Conservation (phyloP, 192 early-diverging fungal genomes). For the Coemansia sp. region DNA sequence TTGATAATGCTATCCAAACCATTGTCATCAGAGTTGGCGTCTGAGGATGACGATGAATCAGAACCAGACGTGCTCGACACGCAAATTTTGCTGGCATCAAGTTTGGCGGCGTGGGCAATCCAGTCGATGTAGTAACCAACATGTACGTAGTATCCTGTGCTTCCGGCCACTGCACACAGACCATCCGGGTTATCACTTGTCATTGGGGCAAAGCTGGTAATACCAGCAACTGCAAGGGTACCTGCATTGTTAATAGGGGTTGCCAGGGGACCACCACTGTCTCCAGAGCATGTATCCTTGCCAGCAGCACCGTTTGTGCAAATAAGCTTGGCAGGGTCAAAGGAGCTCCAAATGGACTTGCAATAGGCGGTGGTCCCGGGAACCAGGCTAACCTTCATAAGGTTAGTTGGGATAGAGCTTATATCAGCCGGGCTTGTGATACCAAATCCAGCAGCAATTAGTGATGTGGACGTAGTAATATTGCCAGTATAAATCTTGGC, state of each 20-base stretch:
- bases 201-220: slow-evolving; percentile 37
- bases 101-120: slow-evolving; percentile 20
- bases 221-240: slow-evolving; percentile 17
- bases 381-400: slow-evolving; percentile 29
- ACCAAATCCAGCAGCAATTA: slow-evolving; percentile 42
- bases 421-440: slow-evolving; percentile 11
- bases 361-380: slow-evolving; percentile 23
- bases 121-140: slow-evolving; percentile 31
- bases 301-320: slow-evolving; percentile 47
- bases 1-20: neutral
- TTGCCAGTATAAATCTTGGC: slow-evolving; percentile 23
- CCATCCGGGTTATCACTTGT: slow-evolving; percentile 27
- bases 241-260: slow-evolving; percentile 5
- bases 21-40: neutral
- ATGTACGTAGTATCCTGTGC: slow-evolving; percentile 36
- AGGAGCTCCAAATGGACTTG: slow-evolving; percentile 3
- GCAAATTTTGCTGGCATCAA: slow-evolving; percentile 13
- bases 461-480: neutral
- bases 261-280: slow-evolving; percentile 50
- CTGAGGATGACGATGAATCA: neutral
- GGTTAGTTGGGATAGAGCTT: slow-evolving; percentile 9
- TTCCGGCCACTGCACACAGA: slow-evolving; percentile 26
- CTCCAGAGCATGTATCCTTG: slow-evolving; percentile 52
- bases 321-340: slow-evolving; percentile 21
- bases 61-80: neutral